Conservation (phyloP, 441 rosid species). For the Adansonia madagascariensis region DNA sequence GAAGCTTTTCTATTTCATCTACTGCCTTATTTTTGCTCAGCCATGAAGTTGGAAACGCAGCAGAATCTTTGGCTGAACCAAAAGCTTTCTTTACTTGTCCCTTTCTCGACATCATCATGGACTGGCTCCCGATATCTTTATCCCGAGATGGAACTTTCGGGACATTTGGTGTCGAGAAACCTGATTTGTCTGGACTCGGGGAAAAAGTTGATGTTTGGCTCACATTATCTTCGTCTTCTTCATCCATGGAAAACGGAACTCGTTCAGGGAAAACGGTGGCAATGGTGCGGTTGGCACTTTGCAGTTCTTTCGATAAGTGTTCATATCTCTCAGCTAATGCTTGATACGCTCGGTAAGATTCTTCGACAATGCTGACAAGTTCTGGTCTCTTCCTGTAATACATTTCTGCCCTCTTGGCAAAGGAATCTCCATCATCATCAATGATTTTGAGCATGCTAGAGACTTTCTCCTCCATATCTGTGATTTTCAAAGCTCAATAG, state of each 20-base stretch:
- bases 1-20: conserved; percentile 64
- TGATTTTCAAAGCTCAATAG: background rate
- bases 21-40: conserved; percentile 57
- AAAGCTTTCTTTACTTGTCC: conserved; percentile 39
- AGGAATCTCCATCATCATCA: conserved; percentile 81
- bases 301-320: conserved; percentile 77
- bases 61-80: conserved; percentile 34
- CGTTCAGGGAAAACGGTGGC: conserved; percentile 87
- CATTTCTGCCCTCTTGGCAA: conserved; percentile 80
- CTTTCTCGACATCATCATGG: conserved; percentile 41
- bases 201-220: conserved; percentile 28
- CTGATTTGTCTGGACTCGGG: conserved; percentile 25
- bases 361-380: conserved; percentile 70
- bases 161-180: conserved; percentile 34
- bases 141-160: conserved; percentile 43
- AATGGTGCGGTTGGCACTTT: conserved; percentile 84
- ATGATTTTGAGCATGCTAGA: conserved; percentile 60
- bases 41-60: conserved; percentile 47
- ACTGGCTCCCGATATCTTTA: conserved; percentile 49
- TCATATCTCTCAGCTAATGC: conserved; percentile 89
- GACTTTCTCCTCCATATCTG: conserved; percentile 90
- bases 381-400: conserved; percentile 81
- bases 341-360: conserved; percentile 66
- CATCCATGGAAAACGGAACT: conserved; percentile 60
- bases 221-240: conserved; percentile 44